Base-by-base conservation (phyloP, 805 yeast species). In the Kodamaea hsintzibuensis region DNA sequence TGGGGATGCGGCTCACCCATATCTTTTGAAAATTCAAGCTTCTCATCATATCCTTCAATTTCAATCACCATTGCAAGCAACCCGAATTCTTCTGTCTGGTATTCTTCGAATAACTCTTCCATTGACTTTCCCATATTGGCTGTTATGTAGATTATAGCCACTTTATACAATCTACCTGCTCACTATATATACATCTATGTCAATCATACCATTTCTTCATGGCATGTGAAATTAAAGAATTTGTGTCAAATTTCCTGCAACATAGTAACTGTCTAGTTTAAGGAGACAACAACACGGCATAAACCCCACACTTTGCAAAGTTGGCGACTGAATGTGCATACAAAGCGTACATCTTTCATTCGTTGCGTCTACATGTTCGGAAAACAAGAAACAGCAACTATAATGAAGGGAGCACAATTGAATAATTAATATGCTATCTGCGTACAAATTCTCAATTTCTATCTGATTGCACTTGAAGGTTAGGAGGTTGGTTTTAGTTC, bases 1-100 rank as follows among this genome's bases (percentile, higher is more conserved):
- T 64, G 64, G 1, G 73, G 73, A 42, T 56, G 47, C n/a, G 52
- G 52, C 22, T 60, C 52, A 3, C 69, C 73, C 68, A 67, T 65
- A 16, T 62, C 64, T 42, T 57, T 58, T 27, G 61, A 48, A 48
- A 55, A 65, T 19, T 55, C 59, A 37, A 70, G 52, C 5, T 47
- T 47, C 25, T 63, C 63, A 9, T 66, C 69, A 44, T 55, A 57
- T 1, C 72, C 73, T 17, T 67, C 68, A 13, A 69, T 63, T 40
- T 62, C 62, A 7, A 69, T 55, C 1, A 48, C 50, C 71, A 70
- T 59, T 1, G 68, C 63, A n/a, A 60, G 54, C 8, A 70, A 53
- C n/a, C 59, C 65, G 42, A 70, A 54, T 35, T 54, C 55, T 7
- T 69, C 73, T 44, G 61, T 65, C 42, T 59, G 56, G 53, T 60